Conservation (phyloP, 257 asterid genomes). For the Craterostigma plantagineum region DNA sequence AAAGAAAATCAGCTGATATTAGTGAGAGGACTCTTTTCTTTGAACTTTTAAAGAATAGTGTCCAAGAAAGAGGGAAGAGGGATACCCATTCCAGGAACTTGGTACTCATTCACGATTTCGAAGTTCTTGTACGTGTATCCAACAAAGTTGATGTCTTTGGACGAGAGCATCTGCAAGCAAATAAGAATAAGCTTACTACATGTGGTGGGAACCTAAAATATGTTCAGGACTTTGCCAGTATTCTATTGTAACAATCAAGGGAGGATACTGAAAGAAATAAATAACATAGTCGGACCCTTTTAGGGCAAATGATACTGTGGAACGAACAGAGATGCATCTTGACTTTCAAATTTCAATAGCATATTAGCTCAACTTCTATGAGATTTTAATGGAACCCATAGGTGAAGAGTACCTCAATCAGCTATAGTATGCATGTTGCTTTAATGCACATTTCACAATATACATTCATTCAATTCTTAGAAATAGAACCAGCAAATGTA, state of each 20-base stretch:
- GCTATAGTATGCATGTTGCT: too few species aligned
- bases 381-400: too few species aligned
- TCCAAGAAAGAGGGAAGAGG: conserved; percentile 13
- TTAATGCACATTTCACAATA: conserved; percentile 1
- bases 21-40: conserved; percentile 6
- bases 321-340: too few species aligned
- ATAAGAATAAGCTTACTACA: conserved; percentile 9
- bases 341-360: too few species aligned
- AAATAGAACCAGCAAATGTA: conserved; percentile 9
- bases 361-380: too few species aligned
- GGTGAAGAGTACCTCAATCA: too few species aligned
- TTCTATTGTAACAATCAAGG: too few species aligned
- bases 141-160: conserved; percentile 88
- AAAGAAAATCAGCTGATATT: conserved; percentile 1
- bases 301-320: too few species aligned
- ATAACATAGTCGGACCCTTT: too few species aligned
- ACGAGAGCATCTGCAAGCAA: conserved; percentile 69
- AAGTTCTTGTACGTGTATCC: conserved; percentile 98
- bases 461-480: neutral
- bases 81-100: conserved; percentile 87
- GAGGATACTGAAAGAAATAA: too few species aligned
- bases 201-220: conserved; percentile 1
- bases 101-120: conserved; percentile 88
- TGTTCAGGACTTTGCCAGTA: neutral
- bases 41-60: neutral